Evolutionary conservation across 2,329 filamentous ascomycete genomes (phyloP), one percentile per base, ranked within the genome.

Genomic region (Exophiala dermatitidis): DNA sequence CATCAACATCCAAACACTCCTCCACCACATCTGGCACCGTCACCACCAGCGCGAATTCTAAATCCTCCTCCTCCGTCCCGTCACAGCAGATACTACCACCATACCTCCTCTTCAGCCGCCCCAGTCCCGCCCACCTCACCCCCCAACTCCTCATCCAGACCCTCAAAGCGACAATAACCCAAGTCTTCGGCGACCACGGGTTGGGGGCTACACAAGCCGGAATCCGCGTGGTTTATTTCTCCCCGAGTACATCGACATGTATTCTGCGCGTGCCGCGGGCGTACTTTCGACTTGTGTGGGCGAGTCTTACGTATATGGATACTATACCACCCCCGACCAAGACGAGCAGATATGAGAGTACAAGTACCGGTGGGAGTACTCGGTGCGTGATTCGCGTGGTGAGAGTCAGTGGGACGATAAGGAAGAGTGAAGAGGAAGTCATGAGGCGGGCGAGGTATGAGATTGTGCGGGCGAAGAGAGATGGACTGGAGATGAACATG

Each of bases 401-500:
- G 4, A 80, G 88, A 57, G 88, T 96, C 9, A 93, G 88, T 60
- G 93, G 91, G 10, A 98, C 93, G 2, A 95, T 98, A 65, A 85
- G 84, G 62, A 95, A 95, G 70, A 85, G 83, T 2, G 90, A 97
- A 70, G 84, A 95, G 67, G 90, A 95, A 69, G 89, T 90, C 34
- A 86, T 97, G 63, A 79, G 84, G 3, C 78, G 88, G 56, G 88
- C 89, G 40, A 83, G 86, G 62, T 75, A 77, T 52, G 79, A 89
- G 52, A 84, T 95, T 55, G 73, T 86, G 41, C 49, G 58, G 60
- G 59, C 33, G 53, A 60, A 57, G 63, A 50, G 42, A 2, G 28
- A 45, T 8, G 42, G 38, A 9, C 5, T 12, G 19, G 7, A 12
- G 5, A 26, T 50, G 57, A 47, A 60, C n/a, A 53, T 46, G 5